phyloP scores from a whole-genome alignment of 2,329 filamentous ascomycete species.

The Cercospora janseana region DNA sequence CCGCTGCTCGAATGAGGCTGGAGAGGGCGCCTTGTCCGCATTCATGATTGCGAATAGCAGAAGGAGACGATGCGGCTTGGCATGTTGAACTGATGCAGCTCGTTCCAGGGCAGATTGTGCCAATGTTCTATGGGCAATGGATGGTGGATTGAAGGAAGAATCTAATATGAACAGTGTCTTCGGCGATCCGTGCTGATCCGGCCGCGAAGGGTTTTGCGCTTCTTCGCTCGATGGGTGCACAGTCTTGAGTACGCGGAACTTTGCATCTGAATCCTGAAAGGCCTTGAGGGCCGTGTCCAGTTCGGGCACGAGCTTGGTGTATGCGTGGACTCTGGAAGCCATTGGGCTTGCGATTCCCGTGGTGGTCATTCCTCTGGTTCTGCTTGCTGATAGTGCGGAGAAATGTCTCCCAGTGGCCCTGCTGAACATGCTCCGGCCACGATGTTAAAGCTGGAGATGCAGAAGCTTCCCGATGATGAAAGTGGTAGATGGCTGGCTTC shows the following conservation, averaged over 20 bases:
- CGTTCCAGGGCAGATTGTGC: constrained; percentile 52
- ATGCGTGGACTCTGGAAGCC: constrained; percentile 18
- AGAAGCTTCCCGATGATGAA: background rate
- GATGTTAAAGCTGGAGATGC: background rate
- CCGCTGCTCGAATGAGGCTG: constrained; percentile 65
- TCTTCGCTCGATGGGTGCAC: constrained; percentile 24
- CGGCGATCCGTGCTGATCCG: constrained; percentile 27
- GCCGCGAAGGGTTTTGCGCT: constrained; percentile 23
- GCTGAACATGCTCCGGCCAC: background rate
- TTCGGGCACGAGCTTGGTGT: constrained; percentile 20
- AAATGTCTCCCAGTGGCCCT: background rate
- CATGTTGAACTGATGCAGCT: constrained; percentile 33
- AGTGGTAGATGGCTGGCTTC: too few species aligned
- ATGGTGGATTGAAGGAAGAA: constrained; percentile 66
- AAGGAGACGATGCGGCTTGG: constrained; percentile 50
- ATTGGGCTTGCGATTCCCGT: constrained; percentile 11
- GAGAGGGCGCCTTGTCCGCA: constrained; percentile 64
- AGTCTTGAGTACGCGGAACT: constrained; percentile 40
- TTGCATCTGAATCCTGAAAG: constrained; percentile 43
- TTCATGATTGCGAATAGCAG: constrained; percentile 63
- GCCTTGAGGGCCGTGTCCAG: constrained; percentile 44
- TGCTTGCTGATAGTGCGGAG: background rate
- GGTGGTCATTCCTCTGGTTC: background rate
- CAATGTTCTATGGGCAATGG: constrained; percentile 57
- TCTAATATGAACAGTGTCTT: constrained; percentile 61